These are phyloP conservation scores for Cryptomeria japonica DNA, from an alignment of 75 land plant genomes.

Conservation along the genomic window DNA sequence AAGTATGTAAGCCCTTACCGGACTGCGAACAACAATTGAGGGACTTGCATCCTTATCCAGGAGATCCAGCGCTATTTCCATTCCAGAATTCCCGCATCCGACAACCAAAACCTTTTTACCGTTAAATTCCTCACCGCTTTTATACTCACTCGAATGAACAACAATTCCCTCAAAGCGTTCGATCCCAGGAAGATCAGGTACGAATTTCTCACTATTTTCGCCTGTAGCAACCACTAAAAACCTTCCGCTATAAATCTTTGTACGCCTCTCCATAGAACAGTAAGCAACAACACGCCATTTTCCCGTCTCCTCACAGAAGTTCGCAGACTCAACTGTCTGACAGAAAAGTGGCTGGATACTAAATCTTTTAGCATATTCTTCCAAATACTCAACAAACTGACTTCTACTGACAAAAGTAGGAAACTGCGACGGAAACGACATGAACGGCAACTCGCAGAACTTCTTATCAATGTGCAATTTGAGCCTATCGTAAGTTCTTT, in stretches of 20 bases:
- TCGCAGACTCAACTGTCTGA: constrained; percentile 22
- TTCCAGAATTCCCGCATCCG: constrained; percentile 76
- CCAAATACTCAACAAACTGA: constrained; percentile 35
- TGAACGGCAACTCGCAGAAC: constrained; percentile 47
- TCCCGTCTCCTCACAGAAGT: background rate
- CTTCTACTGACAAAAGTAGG: constrained; percentile 32
- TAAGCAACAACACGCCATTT: constrained; percentile 25
- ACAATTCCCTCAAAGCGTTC: constrained; percentile 38
- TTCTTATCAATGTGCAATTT: constrained; percentile 46
- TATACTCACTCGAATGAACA: constrained; percentile 44
- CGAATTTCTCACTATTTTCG: constrained; percentile 38
- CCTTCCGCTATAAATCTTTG: constrained; percentile 22
- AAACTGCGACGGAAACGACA: constrained; percentile 13
- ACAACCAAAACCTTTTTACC: constrained; percentile 61
- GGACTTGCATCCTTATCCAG: constrained; percentile 29
- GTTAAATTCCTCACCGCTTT: constrained; percentile 29
- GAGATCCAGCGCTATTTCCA: constrained; percentile 72
- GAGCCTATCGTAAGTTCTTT: constrained; percentile 46
- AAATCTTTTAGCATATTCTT: constrained; percentile 34
- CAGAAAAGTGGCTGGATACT: constrained; percentile 27
- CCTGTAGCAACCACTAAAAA: constrained; percentile 74
- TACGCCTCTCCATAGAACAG: background rate
- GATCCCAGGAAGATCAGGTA: constrained; percentile 52
- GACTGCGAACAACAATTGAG: constrained; percentile 40
- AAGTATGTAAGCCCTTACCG: background rate